Base-by-base conservation (phyloP, 768 basidiomycete species). In the Russula sp. region DNA sequence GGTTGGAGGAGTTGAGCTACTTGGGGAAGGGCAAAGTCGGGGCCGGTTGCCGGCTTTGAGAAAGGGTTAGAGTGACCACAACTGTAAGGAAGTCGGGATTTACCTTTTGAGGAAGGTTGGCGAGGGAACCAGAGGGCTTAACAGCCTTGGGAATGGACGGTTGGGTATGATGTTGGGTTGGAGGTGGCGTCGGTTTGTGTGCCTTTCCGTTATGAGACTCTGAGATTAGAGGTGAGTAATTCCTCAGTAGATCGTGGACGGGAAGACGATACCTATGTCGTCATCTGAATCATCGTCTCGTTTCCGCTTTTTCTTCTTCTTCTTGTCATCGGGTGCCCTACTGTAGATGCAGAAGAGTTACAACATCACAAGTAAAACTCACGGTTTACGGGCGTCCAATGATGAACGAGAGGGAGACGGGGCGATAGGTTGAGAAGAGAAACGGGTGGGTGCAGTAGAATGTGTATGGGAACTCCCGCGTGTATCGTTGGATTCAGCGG, bases 291-390 rank as follows among this genome's bases (percentile, higher is more conserved):
- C 84, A 42, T 79, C 76, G 42, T 89, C 88, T 59, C 87, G 81
- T 79, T 88, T 90, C 73, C 90, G 87, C 70, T 91, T 92, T 75
- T 90, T 90, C 76, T 88, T 90, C 77, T 87, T 89, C 74, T 88
- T 72, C 77, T 86, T 88, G 34, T 88, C 87, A 13, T 84, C 81
- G 11, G 72, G 65, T 55, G 70, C 53, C 58, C 74, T 77, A 51
- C 20, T 46, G 32, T 29, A 36, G 45, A 56, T 57, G 43, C 47
- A 36, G 58, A 49, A 50, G 61, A 48, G 65, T 43, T 62, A 52
- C 63, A 7, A 39, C 14, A 22, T n/a, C 51, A 56, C 36, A 56
- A 36, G 49, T 16, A 18, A 6, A n/a, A 73, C 81, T 77, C 68
- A 84, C 82, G 77, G 78, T 72, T 81, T 82, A 51, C 86, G 82